Percentiles rank a stretch among this genome's conserved stretches.
Evolutionary conservation across 202 grass and related monocot species (phyloP).

Genomic region (Zoysia matrella): DNA sequence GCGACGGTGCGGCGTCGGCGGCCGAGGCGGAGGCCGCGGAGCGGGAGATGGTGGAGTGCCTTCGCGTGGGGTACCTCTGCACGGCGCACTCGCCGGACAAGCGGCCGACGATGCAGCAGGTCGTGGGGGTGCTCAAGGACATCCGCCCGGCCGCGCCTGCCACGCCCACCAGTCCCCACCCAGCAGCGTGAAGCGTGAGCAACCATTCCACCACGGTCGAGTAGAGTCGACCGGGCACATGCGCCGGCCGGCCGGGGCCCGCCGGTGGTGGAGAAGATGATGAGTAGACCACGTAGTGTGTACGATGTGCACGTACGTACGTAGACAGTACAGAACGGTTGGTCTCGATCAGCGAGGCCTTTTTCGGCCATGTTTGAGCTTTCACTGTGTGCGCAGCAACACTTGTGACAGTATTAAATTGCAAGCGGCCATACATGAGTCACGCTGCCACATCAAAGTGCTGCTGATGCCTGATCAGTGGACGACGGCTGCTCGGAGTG

Average conservation of each 20-base stretch:
- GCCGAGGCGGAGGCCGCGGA: constrained; percentile 39
- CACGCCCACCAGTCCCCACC: not conserved
- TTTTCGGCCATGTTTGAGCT: not conserved
- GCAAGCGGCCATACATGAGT: constrained; percentile 5
- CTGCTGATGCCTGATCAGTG: not conserved
- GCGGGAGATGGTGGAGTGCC: constrained; percentile 71
- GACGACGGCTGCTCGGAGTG: not conserved
- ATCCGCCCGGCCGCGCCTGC: constrained; percentile 36
- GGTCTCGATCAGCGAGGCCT: not conserved
- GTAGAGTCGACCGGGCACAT: constrained; percentile 13
- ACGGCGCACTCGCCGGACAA: constrained; percentile 77
- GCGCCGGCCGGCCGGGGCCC: constrained; percentile 1
- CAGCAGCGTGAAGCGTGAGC: not conserved
- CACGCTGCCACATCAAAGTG: constrained; percentile 8
- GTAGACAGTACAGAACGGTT: too few relatives aligned
- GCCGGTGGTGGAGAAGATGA: not conserved
- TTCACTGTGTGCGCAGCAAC: not conserved
- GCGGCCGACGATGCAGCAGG: constrained; percentile 95
- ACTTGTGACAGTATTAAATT: constrained; percentile 26
- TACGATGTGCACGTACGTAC: not conserved
- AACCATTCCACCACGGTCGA: not conserved
- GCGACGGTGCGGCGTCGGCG: not conserved
- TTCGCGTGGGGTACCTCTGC: constrained; percentile 81
- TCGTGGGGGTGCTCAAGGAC: constrained; percentile 88
- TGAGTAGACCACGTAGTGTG: not conserved